Percentiles rank a stretch among this genome's conserved stretches.
Conservation (phyloP, 192 early-diverging fungal species). For the Coemansia sp. region DNA sequence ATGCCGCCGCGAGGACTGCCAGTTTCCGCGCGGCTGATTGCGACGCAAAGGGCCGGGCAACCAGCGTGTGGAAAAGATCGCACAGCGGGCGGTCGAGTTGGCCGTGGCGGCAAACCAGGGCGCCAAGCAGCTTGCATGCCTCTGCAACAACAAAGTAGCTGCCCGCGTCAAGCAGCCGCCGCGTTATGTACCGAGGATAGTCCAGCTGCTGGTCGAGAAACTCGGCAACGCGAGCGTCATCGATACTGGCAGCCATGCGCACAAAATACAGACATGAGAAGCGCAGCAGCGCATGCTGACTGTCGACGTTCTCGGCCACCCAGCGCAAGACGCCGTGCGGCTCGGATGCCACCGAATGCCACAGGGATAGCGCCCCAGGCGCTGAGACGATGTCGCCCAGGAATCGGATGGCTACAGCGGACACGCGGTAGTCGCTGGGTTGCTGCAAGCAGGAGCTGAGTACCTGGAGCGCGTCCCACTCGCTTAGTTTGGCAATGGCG, state of each 20-base stretch:
- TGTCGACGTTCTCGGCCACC: constrained; percentile 31
- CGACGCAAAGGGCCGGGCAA: constrained; percentile 3
- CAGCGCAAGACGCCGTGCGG: constrained; percentile 11
- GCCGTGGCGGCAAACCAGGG: constrained; percentile 10
- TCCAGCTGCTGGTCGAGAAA: constrained; percentile 16
- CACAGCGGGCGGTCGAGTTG: constrained; percentile 15
- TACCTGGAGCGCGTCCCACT: constrained; percentile 13
- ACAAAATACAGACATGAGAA: constrained; percentile 35
- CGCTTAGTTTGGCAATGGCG: constrained; percentile 15
- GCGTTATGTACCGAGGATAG: constrained; percentile 17
- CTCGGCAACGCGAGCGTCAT: not conserved
- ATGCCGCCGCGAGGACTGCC: constrained; percentile 13
- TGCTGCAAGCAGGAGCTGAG: constrained; percentile 18
- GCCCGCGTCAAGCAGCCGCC: constrained; percentile 33
- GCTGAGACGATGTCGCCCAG: constrained; percentile 21
- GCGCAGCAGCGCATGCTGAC: constrained; percentile 40
- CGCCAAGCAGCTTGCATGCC: constrained; percentile 26
- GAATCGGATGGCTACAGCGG: constrained; percentile 42
- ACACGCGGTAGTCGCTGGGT: constrained; percentile 35
- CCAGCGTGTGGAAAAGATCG: constrained; percentile 13
- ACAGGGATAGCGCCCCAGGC: not conserved
- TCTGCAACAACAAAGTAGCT: constrained; percentile 46
- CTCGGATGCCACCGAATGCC: not conserved
- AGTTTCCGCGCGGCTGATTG: constrained; percentile 19
- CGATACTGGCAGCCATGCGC: constrained; percentile 12